Evolutionary conservation across 2,329 filamentous ascomycete species (phyloP).

Genomic region (Ascocoryne sarcoides): DNA sequence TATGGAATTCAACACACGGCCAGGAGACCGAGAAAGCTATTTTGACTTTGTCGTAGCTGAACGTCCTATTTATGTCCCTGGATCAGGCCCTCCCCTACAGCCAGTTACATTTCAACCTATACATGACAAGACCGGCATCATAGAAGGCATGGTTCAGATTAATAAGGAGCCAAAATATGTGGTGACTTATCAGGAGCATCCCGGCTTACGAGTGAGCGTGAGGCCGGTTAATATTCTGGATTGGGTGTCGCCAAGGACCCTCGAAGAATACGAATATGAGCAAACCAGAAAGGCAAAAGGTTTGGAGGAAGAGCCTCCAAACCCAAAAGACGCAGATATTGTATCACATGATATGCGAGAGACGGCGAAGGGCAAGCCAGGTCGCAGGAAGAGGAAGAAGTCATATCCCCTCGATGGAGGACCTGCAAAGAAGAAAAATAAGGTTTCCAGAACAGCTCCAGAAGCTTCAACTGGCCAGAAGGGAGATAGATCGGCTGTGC

Average conservation of each 20-base stretch:
- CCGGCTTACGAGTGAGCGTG: conserved; percentile 44
- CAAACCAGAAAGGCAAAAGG: conserved; percentile 10
- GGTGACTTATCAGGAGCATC: conserved; percentile 18
- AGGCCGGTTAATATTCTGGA: conserved; percentile 40
- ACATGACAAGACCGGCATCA: conserved; percentile 44
- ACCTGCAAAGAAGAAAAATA: background rate
- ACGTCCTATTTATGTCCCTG: conserved; percentile 34
- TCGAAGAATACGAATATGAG: conserved; percentile 49
- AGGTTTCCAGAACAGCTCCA: background rate
- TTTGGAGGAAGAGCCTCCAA: conserved; percentile 2
- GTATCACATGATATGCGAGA: conserved; percentile 3
- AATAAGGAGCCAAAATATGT: conserved; percentile 27
- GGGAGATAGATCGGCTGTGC: background rate
- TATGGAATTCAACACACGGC: no score
- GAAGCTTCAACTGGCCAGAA: background rate
- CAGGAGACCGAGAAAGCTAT: no score
- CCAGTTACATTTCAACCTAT: conserved; percentile 40
- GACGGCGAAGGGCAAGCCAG: conserved; percentile 3
- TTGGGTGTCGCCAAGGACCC: conserved; percentile 46
- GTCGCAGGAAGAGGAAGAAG: conserved; percentile 5
- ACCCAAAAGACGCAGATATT: background rate
- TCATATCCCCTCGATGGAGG: background rate
- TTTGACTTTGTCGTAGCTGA: conserved; percentile 25
- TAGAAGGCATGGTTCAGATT: conserved; percentile 43
- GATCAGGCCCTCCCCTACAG: conserved; percentile 39